Evolutionary conservation across 768 basidiomycete genomes (phyloP), one percentile per base, ranked within the genome.

Genomic region (Stropharia rugosoannulata): DNA sequence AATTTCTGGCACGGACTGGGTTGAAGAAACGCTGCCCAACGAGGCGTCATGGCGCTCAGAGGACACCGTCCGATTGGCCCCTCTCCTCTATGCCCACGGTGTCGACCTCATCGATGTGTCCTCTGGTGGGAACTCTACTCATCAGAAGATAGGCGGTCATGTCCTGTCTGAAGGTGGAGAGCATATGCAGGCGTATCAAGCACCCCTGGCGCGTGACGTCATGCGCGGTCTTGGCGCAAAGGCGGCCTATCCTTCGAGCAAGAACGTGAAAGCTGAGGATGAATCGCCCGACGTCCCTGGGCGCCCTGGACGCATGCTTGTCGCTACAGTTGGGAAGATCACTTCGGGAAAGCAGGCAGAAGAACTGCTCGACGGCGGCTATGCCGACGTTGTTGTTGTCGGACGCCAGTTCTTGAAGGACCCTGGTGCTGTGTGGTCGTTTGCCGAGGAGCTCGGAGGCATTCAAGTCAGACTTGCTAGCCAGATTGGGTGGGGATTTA

Each of bases 41-140:
- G 82, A 87, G 58, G 78, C 79, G 10, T 82, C 81, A 5, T 90
- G 91, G 90, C 78, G 80, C 13, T 59, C 80, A 1, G 82, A 87
- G 65, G 90, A 93, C 64, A 89, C 86, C 1, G 81, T 80, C 19
- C 72, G 77, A 32, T 72, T 92, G 19, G 81, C 84, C 2, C 71
- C 75, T 15, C 78, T 85, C 58, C 77, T 93, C 15, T 75, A 75
- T 15, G 77, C 80, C 12, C 78, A 83, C 42, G 89, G 89, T 5
- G 80, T 93, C 49, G 92, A 93, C 67, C 73, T 93, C 36, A 70
- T 93, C 44, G 91, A 93, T 60, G 80, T 89, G 36, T 87, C 85
- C 4, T 77, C 78, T 0, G 89, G 84, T 3, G 92, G 90, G 1
- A 81, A 78, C 49, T 72, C 77, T 55, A 65, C 75, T 1, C 61